Percentiles rank a stretch among this genome's conserved stretches.
phyloP scores from a whole-genome alignment of 2,329 filamentous ascomycete species.

The Chrysosphaeria jannelii region DNA sequence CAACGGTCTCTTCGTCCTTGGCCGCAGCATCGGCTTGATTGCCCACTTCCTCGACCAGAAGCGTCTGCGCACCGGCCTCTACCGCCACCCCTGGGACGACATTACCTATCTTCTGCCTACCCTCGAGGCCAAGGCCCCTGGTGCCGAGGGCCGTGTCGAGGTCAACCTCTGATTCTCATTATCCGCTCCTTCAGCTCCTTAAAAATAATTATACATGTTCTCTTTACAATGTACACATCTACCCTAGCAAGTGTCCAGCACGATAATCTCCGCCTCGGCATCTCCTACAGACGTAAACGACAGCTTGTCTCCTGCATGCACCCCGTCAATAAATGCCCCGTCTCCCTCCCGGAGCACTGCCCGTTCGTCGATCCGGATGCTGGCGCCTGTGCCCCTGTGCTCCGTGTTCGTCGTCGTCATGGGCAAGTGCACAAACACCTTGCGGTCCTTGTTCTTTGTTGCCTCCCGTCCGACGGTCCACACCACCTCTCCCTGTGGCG shows the following conservation, averaged over 20 bases:
- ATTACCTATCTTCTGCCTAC: slow-evolving; percentile 83
- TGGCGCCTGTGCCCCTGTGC: slow-evolving; percentile 25
- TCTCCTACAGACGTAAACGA: slow-evolving; percentile 36
- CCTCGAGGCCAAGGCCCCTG: slow-evolving; percentile 39
- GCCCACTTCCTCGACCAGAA: slow-evolving; percentile 99
- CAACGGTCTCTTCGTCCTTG: slow-evolving; percentile 96
- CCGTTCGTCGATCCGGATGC: slow-evolving; percentile 37
- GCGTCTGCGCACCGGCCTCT: slow-evolving; percentile 89
- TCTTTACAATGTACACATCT: too few species aligned
- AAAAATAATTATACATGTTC: too few species aligned
- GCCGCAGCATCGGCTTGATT: slow-evolving; percentile 93
- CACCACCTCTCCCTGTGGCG: slow-evolving; percentile 21
- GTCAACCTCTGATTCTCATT: too few species aligned
- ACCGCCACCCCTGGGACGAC: slow-evolving; percentile 98
- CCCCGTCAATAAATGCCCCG: slow-evolving; percentile 20
- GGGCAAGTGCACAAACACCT: slow-evolving; percentile 54
- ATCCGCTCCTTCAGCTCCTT: too few species aligned
- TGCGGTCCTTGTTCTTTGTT: slow-evolving; percentile 29
- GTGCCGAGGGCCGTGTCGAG: slow-evolving; percentile 66
- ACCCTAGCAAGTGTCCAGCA: slow-evolving; percentile 40
- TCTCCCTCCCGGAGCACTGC: slow-evolving; percentile 46
- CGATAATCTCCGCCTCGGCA: slow-evolving; percentile 36
- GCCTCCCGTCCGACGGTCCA: slow-evolving; percentile 36
- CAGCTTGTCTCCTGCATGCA: slow-evolving; percentile 33
- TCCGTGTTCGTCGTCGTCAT: slow-evolving; percentile 34